Evolutionary conservation across 2,329 filamentous ascomycete species (phyloP).

Genomic region (Pestalotiopsis sp.): DNA sequence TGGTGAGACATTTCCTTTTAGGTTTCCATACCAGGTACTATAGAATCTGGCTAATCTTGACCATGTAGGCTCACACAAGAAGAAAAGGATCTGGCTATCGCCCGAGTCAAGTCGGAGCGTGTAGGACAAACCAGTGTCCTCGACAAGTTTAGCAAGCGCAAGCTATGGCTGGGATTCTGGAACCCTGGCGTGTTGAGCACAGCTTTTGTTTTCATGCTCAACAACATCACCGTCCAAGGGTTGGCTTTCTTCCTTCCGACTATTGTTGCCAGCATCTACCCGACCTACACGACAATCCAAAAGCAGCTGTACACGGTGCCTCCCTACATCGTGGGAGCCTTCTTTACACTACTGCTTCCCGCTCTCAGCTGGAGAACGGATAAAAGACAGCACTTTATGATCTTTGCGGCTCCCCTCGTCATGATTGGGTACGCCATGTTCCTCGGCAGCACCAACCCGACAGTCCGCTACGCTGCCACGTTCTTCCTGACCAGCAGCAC

Average conservation of each 20-base stretch:
- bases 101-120: constrained; percentile 70
- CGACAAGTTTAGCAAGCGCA: constrained; percentile 62
- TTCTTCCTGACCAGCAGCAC: constrained; percentile 69
- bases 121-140: constrained; percentile 64
- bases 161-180: constrained; percentile 63
- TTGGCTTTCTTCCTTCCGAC: constrained; percentile 72
- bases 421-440: constrained; percentile 76
- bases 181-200: constrained; percentile 52
- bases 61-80: constrained; percentile 53
- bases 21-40: not conserved
- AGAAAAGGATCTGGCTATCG: constrained; percentile 68
- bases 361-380: constrained; percentile 64
- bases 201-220: constrained; percentile 29
- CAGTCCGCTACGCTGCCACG: constrained; percentile 68
- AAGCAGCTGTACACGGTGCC: constrained; percentile 74
- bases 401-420: constrained; percentile 61
- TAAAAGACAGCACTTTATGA: constrained; percentile 61
- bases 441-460: constrained; percentile 53
- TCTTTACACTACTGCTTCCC: constrained; percentile 66
- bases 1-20: constrained; percentile 39
- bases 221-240: constrained; percentile 67
- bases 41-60: not conserved
- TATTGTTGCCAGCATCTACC: constrained; percentile 71
- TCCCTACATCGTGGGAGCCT: constrained; percentile 69
- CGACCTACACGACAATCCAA: constrained; percentile 53